Evolutionary conservation across 805 yeast genomes (phyloP).

Genomic region (Cyberlindnera bimundalis): DNA sequence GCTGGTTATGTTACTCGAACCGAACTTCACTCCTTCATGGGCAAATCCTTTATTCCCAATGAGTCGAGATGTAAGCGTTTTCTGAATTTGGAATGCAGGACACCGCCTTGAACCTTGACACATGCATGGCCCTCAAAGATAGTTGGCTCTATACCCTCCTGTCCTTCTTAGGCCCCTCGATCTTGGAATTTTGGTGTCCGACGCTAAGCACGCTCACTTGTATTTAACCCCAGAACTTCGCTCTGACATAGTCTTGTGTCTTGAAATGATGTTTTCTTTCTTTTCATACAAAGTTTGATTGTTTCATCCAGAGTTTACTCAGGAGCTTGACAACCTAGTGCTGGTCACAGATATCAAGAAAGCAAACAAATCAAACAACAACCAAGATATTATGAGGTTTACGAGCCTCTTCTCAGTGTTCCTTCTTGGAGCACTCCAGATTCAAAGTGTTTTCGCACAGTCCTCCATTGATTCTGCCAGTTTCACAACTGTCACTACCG

Average conservation of each 20-base stretch:
- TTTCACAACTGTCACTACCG: constrained; percentile 3
- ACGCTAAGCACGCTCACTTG: too few species aligned
- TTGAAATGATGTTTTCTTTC: background rate
- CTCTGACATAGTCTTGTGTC: too few species aligned
- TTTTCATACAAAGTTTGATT: background rate
- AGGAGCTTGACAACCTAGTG: background rate
- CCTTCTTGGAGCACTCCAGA: constrained; percentile 1
- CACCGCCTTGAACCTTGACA: too few species aligned
- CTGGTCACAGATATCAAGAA: constrained; percentile 4
- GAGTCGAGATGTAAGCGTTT: too few species aligned
- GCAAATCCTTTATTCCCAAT: too few species aligned
- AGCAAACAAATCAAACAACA: background rate
- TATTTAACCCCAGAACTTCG: background rate
- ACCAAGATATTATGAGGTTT: constrained; percentile 6
- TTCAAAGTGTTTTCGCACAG: background rate
- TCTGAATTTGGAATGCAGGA: too few species aligned
- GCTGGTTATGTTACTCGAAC: background rate
- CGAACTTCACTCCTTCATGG: background rate
- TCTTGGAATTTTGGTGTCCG: too few species aligned
- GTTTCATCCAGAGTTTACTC: background rate
- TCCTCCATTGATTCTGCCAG: background rate
- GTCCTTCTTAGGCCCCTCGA: too few species aligned
- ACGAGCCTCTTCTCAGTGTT: background rate
- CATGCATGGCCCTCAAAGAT: too few species aligned
- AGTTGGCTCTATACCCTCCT: too few species aligned